Percentiles rank a stretch among this genome's conserved stretches.
These are phyloP conservation scores for Anisodus acutangulus DNA, from an alignment of 257 asterid species.

Conservation along the genomic window DNA sequence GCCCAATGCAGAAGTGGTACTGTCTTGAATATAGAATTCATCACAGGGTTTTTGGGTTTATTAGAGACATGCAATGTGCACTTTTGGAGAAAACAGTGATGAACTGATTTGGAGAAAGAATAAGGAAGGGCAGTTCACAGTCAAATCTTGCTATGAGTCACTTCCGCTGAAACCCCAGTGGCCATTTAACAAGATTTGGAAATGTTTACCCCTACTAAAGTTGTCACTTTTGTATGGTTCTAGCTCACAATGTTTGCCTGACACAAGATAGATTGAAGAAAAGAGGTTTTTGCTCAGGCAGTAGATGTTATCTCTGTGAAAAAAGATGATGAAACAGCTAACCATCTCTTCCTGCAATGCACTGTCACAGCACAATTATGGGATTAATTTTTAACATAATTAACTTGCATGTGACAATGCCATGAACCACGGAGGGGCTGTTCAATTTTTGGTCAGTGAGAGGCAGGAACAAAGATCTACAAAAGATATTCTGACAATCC, in stretches of 20 bases:
- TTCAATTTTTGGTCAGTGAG: background rate
- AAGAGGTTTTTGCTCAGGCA: background rate
- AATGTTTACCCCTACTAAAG: conserved; percentile 1
- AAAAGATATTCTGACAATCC: background rate
- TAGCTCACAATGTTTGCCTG: background rate
- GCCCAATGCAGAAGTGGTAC: conserved; percentile 8
- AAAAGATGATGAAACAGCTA: background rate
- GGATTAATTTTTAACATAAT: background rate
- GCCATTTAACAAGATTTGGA: background rate
- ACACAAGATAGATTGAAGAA: conserved; percentile 1
- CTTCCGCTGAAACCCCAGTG: conserved; percentile 2
- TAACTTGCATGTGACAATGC: background rate
- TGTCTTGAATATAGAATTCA: background rate
- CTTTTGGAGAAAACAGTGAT: background rate
- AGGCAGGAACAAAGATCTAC: background rate
- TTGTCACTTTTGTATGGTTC: background rate
- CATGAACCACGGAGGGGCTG: background rate
- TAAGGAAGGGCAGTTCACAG: background rate
- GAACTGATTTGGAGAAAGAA: background rate
- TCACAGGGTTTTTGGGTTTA: background rate
- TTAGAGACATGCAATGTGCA: background rate
- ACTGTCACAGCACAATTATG: background rate
- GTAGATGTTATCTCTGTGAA: background rate
- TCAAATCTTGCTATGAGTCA: background rate
- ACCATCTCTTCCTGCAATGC: background rate